Base-by-base conservation (phyloP, 2,329 filamentous ascomycete genomes). In the Sordariomycetes sp. region DNA sequence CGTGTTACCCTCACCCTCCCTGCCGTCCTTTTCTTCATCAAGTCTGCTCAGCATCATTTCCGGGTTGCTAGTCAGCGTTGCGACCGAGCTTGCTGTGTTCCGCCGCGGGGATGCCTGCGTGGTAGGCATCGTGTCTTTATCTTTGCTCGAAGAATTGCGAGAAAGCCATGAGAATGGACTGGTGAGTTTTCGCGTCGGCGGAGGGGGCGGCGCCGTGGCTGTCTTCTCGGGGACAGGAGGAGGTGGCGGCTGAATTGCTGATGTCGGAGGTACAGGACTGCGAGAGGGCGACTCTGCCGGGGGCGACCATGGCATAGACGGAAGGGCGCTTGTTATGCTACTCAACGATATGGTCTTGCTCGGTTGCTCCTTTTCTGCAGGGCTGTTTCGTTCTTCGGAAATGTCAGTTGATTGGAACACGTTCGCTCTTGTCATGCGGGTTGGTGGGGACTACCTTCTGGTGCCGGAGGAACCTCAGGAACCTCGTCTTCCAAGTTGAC, bases 91-190 rank as follows among this genome's bases (percentile, higher is more conserved):
- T 33, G 75, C 77, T 1, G 86, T 94, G 49, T 90, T 86, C 51
- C 86, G 71, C 46, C 39, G 70, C 48, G 21, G 70, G 61, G 39
- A 70, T 50, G 37, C 44, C 39, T 46, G 49, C 31, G 48, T 48
- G 25, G 81, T 70, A 6, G 73, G 70, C 10, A 77, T 70, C 15
- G 52, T 48, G 8, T 75, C 68, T 42, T 71, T 70, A 4, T 68
- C 64, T 47, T 79, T 79, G 33, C 61, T 64, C 23, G 70, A 68
- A 9, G 76, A 74, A 53, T 70, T 80, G 44, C 86, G 69, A 21
- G 85, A 86, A 25, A 93, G 70, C 79, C 85, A 90, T 25, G 85
- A 76, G 48, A 94, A 93, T n/a, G 83, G 86, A 45, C 85, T 86
- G 8, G 85, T 88, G 36, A 93, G 72, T 55, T 92, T 94, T 50